Conservation (phyloP, 2,329 filamentous ascomycete species). For the Thielaviopsis musarum region DNA sequence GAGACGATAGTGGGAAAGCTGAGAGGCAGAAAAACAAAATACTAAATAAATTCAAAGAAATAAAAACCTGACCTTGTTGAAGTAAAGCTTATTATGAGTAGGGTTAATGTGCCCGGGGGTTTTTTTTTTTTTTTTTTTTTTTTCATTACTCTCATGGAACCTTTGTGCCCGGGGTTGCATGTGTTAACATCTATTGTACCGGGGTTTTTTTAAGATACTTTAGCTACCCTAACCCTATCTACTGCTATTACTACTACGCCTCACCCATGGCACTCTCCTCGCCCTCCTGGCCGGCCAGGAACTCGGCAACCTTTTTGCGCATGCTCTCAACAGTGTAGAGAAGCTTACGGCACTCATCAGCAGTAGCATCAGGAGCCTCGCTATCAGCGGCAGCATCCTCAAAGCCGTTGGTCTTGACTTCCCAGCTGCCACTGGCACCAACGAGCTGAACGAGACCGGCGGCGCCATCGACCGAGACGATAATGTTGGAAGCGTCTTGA, state of each 20-base stretch:
- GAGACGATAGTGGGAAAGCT: too few species aligned
- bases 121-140: too few species aligned
- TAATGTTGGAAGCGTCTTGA: slow-evolving; percentile 25
- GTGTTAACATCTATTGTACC: too few species aligned
- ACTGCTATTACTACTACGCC: neutral
- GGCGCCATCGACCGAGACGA: slow-evolving; percentile 14
- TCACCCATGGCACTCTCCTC: slow-evolving; percentile 16
- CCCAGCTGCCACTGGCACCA: neutral
- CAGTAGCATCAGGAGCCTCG: slow-evolving; percentile 18
- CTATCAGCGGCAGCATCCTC: slow-evolving; percentile 16
- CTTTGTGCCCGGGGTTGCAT: too few species aligned
- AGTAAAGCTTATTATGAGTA: too few species aligned
- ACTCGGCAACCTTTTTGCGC: slow-evolving; percentile 25
- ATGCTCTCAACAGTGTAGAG: slow-evolving; percentile 31
- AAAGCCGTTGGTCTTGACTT: neutral
- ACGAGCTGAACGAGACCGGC: slow-evolving; percentile 14
- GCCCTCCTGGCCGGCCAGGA: slow-evolving; percentile 13
- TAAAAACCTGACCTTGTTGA: too few species aligned
- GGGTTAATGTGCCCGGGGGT: too few species aligned
- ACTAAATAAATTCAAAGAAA: neutral
- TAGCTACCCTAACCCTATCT: too few species aligned
- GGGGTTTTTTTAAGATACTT: too few species aligned
- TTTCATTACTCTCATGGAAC: too few species aligned
- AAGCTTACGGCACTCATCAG: slow-evolving; percentile 24
- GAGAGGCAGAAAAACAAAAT: too few species aligned